A percentile compares a stretch with the other conserved stretches of the same genome.
Evolutionary conservation across 2,329 filamentous ascomycete genomes (phyloP).

Genomic region (Monilinia fructicola): DNA sequence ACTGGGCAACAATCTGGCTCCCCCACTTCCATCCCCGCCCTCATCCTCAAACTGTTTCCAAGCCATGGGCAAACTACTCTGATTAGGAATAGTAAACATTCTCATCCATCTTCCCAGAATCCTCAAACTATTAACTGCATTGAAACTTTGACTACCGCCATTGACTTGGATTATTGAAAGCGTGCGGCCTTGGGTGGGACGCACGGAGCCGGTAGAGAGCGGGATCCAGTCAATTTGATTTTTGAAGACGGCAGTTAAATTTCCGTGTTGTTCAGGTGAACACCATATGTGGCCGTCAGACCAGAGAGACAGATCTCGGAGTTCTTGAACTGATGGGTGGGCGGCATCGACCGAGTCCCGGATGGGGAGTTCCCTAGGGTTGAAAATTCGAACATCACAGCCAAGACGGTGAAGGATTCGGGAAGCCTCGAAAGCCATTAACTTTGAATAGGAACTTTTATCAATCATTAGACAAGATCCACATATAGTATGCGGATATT

Average conservation of each 20-base stretch:
- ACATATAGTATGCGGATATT: background rate
- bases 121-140: constrained; percentile 64
- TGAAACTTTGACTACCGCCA: constrained; percentile 66
- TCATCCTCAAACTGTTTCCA: constrained; percentile 62
- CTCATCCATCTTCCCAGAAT: constrained; percentile 69
- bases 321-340: constrained; percentile 62
- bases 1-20: constrained; percentile 50
- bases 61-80: constrained; percentile 61
- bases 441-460: constrained; percentile 55
- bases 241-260: constrained; percentile 66
- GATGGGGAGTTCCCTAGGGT: constrained; percentile 59
- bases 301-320: constrained; percentile 60
- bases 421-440: constrained; percentile 59
- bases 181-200: constrained; percentile 65
- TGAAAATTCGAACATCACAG: constrained; percentile 63
- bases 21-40: constrained; percentile 44
- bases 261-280: constrained; percentile 66
- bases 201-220: constrained; percentile 58
- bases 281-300: constrained; percentile 67
- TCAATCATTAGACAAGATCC: background rate
- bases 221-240: constrained; percentile 72
- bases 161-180: constrained; percentile 61
- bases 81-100: constrained; percentile 67
- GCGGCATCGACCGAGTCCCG: constrained; percentile 57
- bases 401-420: constrained; percentile 63